Base-by-base conservation (phyloP, 805 yeast genomes). In the Ascoidea asiatica region DNA sequence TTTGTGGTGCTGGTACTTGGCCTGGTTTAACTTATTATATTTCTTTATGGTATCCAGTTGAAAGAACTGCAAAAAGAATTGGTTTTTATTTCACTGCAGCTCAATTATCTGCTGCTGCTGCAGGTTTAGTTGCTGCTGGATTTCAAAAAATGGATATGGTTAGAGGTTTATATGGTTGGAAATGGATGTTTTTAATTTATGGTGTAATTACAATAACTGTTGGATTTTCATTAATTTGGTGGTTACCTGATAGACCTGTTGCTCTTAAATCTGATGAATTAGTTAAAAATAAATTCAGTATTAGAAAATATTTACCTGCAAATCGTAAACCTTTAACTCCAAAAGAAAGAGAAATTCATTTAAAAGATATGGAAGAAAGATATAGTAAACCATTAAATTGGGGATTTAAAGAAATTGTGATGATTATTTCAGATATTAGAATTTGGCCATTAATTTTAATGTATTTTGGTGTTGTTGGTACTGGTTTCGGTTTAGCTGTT, bases 41-140 rank as follows among this genome's bases (percentile, higher is more conserved):
- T 39, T 75, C 89, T 0, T 64, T 85, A 53, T 86, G 94, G 90
- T 86, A 86, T 56, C 95, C 95, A 2, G 73, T 79, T 43, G 78
- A 81, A 41, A 67, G 92, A 48, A 73, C 78, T 52, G 83, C 94
- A 2, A 72, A 75, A 50, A 68, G 95, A 56, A 81, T 86, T 50
- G 95, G 95, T 2, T 86, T 81, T 63, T 86, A 86, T 60, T 86
- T 81, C 61, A 86, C 95, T 1, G 95, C 95, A 19, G 94, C 95
- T 1, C 95, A 86, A 61, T 59, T 86, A n/a, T 78, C 89, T 40
- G 89, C 95, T 1, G 78, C 95, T n/a, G 90, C 77, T 6, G 88
- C 89, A 6, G 95, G 95, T 38, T 70, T 86, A 45, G 86, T 86
- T 13, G 75, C 83, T 45, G 95, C 95, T 2, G 95, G 94, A 0